Conservation (phyloP, 106 monocot genomes). For the Vanilla planifolia region DNA sequence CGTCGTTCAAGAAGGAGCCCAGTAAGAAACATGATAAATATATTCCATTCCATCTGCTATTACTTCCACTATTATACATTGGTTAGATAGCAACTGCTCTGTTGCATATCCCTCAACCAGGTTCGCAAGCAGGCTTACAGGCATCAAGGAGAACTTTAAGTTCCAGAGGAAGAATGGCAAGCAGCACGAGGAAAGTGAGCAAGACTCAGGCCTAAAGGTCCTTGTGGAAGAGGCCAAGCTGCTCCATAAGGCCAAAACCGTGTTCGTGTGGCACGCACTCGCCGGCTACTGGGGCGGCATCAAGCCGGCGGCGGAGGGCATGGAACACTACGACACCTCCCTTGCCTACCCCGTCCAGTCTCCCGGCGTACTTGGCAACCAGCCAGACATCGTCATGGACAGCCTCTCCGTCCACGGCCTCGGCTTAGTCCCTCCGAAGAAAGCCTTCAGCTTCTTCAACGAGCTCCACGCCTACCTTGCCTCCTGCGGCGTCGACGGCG, state of each 20-base stretch:
- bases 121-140: slow-evolving; percentile 32
- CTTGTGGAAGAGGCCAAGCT: too few relatives aligned
- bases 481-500: slow-evolving; percentile 39
- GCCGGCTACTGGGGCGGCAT: slow-evolving; percentile 56
- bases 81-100: too few relatives aligned
- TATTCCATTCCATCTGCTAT: too few relatives aligned
- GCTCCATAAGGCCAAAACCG: too few relatives aligned
- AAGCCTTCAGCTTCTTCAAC: slow-evolving; percentile 28
- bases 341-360: slow-evolving; percentile 38
- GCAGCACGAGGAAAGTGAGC: too few relatives aligned
- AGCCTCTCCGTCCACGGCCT: slow-evolving; percentile 45
- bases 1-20: too few relatives aligned
- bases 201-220: too few relatives aligned
- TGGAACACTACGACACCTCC: slow-evolving; percentile 32
- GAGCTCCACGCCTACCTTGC: slow-evolving; percentile 42
- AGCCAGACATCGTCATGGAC: slow-evolving; percentile 37
- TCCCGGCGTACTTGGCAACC: slow-evolving; percentile 35
- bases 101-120: too few relatives aligned
- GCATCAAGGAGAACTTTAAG: slow-evolving; percentile 36
- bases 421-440: slow-evolving; percentile 26
- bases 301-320: slow-evolving; percentile 26
- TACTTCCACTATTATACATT: too few relatives aligned
- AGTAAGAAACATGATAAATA: too few relatives aligned
- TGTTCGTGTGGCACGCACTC: slow-evolving; percentile 47
- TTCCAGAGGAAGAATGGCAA: too few relatives aligned